phyloP scores from a whole-genome alignment of 169 alveolate species.

The Cyclospora cayetanensis region DNA sequence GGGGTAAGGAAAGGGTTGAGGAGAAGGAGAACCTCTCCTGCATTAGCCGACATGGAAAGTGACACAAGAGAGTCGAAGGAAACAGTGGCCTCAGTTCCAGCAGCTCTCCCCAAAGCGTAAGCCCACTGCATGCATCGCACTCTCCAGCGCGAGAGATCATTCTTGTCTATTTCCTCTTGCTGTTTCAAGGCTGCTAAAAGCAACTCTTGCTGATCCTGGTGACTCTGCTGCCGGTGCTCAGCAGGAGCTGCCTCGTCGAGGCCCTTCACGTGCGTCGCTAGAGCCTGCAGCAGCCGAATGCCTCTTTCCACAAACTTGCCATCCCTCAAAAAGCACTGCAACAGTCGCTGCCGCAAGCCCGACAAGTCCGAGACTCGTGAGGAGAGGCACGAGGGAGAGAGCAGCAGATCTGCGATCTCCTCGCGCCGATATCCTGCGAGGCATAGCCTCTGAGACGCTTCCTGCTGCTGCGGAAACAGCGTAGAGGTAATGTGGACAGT shows the following conservation, averaged over 20 bases:
- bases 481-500: not conserved
- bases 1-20: conserved; percentile 67
- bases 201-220: conserved; percentile 14
- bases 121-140: conserved; percentile 66
- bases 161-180: conserved; percentile 2
- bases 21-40: not conserved
- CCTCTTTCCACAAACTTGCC: conserved; percentile 42
- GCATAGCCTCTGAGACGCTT: not conserved
- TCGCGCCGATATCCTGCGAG: conserved; percentile 30
- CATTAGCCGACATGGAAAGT: conserved; percentile 53
- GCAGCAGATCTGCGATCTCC: conserved; percentile 34
- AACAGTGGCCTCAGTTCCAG: conserved; percentile 41
- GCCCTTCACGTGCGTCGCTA: conserved; percentile 29
- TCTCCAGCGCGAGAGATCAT: not conserved
- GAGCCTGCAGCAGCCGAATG: conserved; percentile 9
- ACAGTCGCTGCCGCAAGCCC: conserved; percentile 58
- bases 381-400: conserved; percentile 14
- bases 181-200: not conserved
- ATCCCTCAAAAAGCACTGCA: not conserved
- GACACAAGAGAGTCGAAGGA: conserved; percentile 69
- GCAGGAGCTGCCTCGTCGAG: not conserved
- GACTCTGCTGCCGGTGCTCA: not conserved
- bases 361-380: conserved; percentile 19
- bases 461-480: not conserved
- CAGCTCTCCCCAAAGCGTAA: conserved; percentile 30